Conservation (phyloP, 208 protist species). For the Acanthamoeba culbertsoni region DNA sequence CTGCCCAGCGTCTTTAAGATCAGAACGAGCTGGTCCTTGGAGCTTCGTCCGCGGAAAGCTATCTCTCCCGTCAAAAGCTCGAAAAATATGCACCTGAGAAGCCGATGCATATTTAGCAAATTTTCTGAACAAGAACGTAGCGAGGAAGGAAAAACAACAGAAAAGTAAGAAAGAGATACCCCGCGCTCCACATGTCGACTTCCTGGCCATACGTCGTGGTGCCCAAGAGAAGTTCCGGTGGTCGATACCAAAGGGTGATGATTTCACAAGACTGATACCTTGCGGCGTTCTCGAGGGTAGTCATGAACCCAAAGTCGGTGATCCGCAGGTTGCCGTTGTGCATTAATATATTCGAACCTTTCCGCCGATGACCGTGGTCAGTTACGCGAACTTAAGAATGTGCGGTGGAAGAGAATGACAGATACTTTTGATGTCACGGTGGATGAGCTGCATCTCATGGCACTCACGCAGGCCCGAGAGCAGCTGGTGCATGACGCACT, state of each 20-base stretch:
- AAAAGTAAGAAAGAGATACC: conserved; percentile 65
- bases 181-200: conserved; percentile 86
- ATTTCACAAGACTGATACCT: conserved; percentile 77
- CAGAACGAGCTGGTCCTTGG: conserved; percentile 79
- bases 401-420: not conserved
- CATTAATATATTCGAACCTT: conserved; percentile 54
- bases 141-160: not conserved
- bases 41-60: conserved; percentile 65
- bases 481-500: conserved; percentile 85
- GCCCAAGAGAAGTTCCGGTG: conserved; percentile 86
- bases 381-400: not conserved
- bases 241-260: conserved; percentile 88
- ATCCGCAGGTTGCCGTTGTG: conserved; percentile 84
- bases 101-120: not conserved
- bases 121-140: not conserved
- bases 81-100: conserved; percentile 58
- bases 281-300: conserved; percentile 61
- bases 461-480: conserved; percentile 78
- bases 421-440: conserved; percentile 85
- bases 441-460: conserved; percentile 82
- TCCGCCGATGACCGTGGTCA: not conserved
- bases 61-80: conserved; percentile 67
- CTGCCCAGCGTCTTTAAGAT: conserved; percentile 80
- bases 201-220: conserved; percentile 73
- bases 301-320: conserved; percentile 84